Evolutionary conservation across 129 eudicot species (phyloP).

Genomic region (Pittosporum tobira): DNA sequence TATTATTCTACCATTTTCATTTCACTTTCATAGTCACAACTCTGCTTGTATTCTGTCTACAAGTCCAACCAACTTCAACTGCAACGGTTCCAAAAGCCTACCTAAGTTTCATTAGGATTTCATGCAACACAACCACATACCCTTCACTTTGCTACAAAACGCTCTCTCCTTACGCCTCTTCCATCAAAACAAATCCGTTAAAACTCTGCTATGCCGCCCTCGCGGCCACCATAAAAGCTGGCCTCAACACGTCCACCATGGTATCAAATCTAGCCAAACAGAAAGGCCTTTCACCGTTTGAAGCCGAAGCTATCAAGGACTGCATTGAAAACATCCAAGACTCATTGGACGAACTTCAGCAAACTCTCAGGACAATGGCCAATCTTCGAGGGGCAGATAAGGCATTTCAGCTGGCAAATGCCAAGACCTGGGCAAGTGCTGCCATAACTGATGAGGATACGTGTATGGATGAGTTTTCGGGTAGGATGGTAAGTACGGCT

Average conservation of each 20-base stretch:
- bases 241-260: constrained; percentile 22
- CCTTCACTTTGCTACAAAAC: constrained; percentile 41
- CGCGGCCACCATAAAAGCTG: constrained; percentile 33
- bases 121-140: constrained; percentile 49
- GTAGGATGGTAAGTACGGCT: constrained; percentile 23
- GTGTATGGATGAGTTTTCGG: constrained; percentile 60
- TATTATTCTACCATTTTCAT: no score
- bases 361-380: no score
- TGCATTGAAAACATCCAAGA: constrained; percentile 50
- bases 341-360: constrained; percentile 43
- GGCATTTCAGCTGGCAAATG: constrained; percentile 43
- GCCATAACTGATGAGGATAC: constrained; percentile 73
- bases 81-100: background rate
- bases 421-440: constrained; percentile 74
- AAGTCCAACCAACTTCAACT: background rate
- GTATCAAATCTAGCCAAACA: constrained; percentile 21
- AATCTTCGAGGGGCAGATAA: no score
- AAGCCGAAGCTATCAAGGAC: constrained; percentile 36
- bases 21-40: no score
- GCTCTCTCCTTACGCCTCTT: constrained; percentile 43
- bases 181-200: constrained; percentile 29
- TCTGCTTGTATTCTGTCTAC: no score
- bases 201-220: constrained; percentile 45
- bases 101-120: constrained; percentile 33
- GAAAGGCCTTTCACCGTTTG: constrained; percentile 24